phyloP scores from a whole-genome alignment of 2,329 filamentous ascomycete genomes.

The Aspergillus sojae region DNA sequence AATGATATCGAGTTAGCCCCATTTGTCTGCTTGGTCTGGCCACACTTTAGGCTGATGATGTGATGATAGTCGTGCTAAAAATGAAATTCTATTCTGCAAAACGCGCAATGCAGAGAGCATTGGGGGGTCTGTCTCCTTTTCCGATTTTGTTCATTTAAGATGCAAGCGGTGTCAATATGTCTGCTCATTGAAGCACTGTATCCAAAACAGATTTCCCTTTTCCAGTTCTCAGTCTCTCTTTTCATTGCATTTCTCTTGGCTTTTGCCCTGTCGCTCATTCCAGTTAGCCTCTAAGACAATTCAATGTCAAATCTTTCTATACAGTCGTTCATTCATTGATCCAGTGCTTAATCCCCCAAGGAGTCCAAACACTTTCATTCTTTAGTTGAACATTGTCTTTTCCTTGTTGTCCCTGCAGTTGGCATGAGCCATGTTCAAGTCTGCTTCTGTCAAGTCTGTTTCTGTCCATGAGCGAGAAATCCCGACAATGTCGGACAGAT shows the following conservation, averaged over 20 bases:
- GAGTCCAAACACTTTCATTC: not conserved
- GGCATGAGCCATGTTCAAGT: conserved; percentile 8
- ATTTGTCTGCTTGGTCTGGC: conserved; percentile 4
- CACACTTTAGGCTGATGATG: conserved; percentile 13
- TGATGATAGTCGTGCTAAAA: conserved; percentile 18
- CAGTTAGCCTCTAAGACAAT: not conserved
- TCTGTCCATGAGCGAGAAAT: conserved; percentile 3
- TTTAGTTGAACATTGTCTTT: conserved; percentile 2
- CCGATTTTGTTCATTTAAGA: conserved; percentile 6
- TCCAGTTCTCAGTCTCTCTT: conserved; percentile 1
- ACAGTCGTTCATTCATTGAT: not conserved
- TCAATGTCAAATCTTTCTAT: not conserved
- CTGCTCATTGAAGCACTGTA: not conserved
- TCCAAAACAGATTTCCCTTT: not conserved
- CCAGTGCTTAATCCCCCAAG: not conserved
- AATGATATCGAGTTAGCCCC: not conserved
- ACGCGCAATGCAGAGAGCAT: conserved; percentile 16
- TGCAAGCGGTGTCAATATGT: not conserved
- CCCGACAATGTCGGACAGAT: conserved; percentile 12
- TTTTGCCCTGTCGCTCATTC: not conserved
- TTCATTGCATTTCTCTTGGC: not conserved
- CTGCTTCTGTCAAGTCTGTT: conserved; percentile 6
- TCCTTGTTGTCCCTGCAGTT: not conserved
- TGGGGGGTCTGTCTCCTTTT: not conserved
- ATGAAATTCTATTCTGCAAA: conserved; percentile 10